A percentile compares a stretch with the other conserved stretches of the same genome.
These are phyloP conservation scores for Aspergillus ibericus DNA, from an alignment of 2,329 filamentous ascomycete species.

Conservation along the genomic window DNA sequence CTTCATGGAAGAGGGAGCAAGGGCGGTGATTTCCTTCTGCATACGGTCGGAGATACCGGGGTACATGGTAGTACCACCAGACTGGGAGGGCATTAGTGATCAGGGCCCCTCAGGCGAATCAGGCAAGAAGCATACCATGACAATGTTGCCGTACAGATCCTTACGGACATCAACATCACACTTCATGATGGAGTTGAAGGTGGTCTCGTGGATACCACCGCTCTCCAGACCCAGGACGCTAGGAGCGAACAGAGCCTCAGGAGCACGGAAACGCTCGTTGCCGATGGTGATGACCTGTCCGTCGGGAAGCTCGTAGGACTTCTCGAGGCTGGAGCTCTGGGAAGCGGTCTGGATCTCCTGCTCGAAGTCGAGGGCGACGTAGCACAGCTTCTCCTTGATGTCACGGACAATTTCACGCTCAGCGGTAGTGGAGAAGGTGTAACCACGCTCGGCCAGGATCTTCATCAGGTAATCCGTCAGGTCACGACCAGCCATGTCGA, in stretches of 20 bases:
- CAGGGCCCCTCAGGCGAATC: neutral
- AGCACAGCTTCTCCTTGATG: conserved; percentile 99
- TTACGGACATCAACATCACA: conserved; percentile 99
- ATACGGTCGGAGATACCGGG: conserved; percentile 99
- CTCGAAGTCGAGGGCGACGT: conserved; percentile 99
- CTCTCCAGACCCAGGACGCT: conserved; percentile 97
- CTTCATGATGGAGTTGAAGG: conserved; percentile 99
- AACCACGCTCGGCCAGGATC: conserved; percentile 98
- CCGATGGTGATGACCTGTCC: conserved; percentile 99
- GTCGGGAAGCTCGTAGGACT: conserved; percentile 99
- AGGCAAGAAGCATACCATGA: conserved; percentile 75
- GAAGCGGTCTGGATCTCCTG: conserved; percentile 99
- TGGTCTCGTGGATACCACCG: conserved; percentile 98
- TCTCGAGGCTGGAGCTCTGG: conserved; percentile 98
- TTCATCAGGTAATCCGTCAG: conserved; percentile 99
- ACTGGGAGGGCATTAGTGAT: conserved; percentile 56
- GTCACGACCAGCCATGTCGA: conserved; percentile 99
- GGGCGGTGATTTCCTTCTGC: conserved; percentile 99
- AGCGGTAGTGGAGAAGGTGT: conserved; percentile 99
- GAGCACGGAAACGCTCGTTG: conserved; percentile 99
- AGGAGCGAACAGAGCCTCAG: conserved; percentile 99
- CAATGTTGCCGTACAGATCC: conserved; percentile 99
- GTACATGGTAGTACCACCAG: conserved; percentile 99
- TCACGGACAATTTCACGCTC: conserved; percentile 99
- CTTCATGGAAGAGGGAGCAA: conserved; percentile 99